Conservation (phyloP, 1,284 basidiomycete species). For the Trichosporon sp. region DNA sequence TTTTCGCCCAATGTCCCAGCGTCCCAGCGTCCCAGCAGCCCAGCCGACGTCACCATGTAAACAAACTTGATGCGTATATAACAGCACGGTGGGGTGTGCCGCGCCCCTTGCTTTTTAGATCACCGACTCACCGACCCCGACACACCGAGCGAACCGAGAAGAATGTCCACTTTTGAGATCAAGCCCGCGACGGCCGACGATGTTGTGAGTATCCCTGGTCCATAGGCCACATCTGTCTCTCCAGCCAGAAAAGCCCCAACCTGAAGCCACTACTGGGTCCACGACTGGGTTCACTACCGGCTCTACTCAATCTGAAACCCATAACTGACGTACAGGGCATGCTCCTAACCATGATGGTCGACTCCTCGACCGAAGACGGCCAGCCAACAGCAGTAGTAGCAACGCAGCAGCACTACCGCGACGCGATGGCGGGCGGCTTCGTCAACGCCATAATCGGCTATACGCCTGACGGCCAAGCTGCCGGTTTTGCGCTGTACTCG, state of each 20-base stretch:
- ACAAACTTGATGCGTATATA: not conserved
- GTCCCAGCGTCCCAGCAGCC: too few relatives aligned
- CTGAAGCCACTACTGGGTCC: too few relatives aligned
- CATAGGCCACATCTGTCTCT: too few relatives aligned
- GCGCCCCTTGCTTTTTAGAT: not conserved
- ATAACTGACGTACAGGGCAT: not conserved
- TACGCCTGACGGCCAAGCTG: not conserved
- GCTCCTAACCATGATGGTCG: slow-evolving; percentile 1
- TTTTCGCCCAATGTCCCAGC: too few relatives aligned
- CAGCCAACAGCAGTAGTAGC: not conserved
- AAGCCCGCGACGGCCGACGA: not conserved
- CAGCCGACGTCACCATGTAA: not conserved
- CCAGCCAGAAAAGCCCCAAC: too few relatives aligned
- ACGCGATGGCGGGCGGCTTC: not conserved
- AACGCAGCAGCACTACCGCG: slow-evolving; percentile 4
- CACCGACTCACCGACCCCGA: not conserved
- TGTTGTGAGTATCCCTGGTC: not conserved
- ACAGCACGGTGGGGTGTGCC: not conserved
- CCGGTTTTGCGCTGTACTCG: not conserved
- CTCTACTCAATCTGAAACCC: not conserved
- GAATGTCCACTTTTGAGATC: not conserved
- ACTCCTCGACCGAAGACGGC: not conserved
- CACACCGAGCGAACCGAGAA: not conserved
- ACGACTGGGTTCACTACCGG: too few relatives aligned
- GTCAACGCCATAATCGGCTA: not conserved